These are phyloP conservation scores for Colletotrichum sp. DNA, from an alignment of 2,329 filamentous ascomycete genomes.

Conservation along the genomic window DNA sequence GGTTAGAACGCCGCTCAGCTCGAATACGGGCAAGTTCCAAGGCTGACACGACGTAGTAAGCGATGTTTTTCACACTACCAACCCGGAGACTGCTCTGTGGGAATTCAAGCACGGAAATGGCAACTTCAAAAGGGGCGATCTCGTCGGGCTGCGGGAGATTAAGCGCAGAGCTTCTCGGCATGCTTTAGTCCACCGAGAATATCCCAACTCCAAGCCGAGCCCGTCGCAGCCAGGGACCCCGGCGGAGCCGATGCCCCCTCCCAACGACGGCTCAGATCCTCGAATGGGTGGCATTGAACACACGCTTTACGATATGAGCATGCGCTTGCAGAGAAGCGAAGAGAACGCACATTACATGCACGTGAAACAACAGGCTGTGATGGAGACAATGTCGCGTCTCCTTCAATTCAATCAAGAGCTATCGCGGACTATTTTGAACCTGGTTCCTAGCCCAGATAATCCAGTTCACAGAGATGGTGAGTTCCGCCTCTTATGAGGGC, in stretches of 20 bases:
- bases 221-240: constrained; percentile 84
- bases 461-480: constrained; percentile 82
- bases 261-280: constrained; percentile 76
- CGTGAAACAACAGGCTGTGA: constrained; percentile 79
- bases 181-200: constrained; percentile 91
- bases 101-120: constrained; percentile 99
- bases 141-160: constrained; percentile 91
- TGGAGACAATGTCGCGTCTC: constrained; percentile 77
- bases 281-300: constrained; percentile 80
- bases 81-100: constrained; percentile 92
- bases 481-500: constrained; percentile 32
- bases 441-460: constrained; percentile 78
- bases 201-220: constrained; percentile 76
- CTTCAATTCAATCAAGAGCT: constrained; percentile 85
- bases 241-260: constrained; percentile 72
- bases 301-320: constrained; percentile 78
- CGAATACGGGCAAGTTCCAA: neutral
- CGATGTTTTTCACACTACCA: constrained; percentile 96
- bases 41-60: constrained; percentile 69
- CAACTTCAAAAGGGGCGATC: constrained; percentile 93
- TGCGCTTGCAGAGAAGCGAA: constrained; percentile 79
- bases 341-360: constrained; percentile 82
- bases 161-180: constrained; percentile 93
- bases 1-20: constrained; percentile 54
- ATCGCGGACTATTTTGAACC: constrained; percentile 73